Evolutionary conservation across 192 early-diverging fungal species (phyloP).

Genomic region (Backusella psychrophila): DNA sequence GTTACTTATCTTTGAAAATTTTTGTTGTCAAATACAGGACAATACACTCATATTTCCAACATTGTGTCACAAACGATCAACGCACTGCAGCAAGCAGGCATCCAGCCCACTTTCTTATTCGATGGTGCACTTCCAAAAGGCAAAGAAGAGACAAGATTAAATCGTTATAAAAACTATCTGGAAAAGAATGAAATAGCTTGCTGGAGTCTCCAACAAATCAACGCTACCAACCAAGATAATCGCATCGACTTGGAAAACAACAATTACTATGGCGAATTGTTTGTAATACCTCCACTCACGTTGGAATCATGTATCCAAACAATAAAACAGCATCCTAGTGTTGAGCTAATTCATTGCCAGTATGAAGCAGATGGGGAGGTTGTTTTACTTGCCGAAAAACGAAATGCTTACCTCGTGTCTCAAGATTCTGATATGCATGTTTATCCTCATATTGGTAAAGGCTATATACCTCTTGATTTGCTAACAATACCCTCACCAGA

Average conservation of each 20-base stretch:
- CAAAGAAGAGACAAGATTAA: conserved; percentile 42
- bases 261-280: conserved; percentile 32
- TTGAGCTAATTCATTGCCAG: conserved; percentile 37
- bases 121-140: conserved; percentile 45
- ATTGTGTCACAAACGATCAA: conserved; percentile 29
- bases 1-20: neutral
- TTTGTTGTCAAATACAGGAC: conserved; percentile 14
- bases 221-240: neutral
- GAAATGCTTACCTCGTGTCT: conserved; percentile 45
- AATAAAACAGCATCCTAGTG: conserved; percentile 34
- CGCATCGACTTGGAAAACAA: neutral
- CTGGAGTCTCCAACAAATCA: conserved; percentile 32
- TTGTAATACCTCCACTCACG: conserved; percentile 47
- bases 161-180: conserved; percentile 43
- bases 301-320: conserved; percentile 40
- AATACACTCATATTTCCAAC: conserved; percentile 37
- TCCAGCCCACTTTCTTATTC: conserved; percentile 41
- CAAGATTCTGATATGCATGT: conserved; percentile 53
- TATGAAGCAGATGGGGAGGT: conserved; percentile 49
- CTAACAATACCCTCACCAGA: conserved; percentile 23
- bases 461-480: conserved; percentile 48
- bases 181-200: conserved; percentile 26
- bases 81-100: conserved; percentile 27
- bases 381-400: conserved; percentile 36
- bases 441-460: conserved; percentile 40